phyloP scores from a whole-genome alignment of 2,329 filamentous ascomycete species.

The Cladophialophora bantiana region DNA sequence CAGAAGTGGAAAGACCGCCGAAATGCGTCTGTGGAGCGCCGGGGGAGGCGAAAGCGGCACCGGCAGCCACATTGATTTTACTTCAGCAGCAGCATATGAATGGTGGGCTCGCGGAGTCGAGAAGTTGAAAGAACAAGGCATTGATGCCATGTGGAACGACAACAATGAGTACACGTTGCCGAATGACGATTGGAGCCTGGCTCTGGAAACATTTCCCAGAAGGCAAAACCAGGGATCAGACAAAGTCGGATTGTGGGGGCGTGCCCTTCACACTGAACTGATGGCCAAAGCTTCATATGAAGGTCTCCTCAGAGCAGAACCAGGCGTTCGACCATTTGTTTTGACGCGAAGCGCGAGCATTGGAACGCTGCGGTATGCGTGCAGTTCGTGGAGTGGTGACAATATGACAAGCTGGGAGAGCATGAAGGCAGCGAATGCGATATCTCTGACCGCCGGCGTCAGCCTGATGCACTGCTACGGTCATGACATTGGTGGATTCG shows the following conservation, averaged over 20 bases:
- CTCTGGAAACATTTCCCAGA: constrained; percentile 53
- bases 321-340: constrained; percentile 69
- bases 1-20: constrained; percentile 58
- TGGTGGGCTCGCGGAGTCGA: constrained; percentile 76
- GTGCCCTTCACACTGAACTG: constrained; percentile 72
- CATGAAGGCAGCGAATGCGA: constrained; percentile 74
- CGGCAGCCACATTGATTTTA: constrained; percentile 77
- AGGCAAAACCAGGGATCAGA: constrained; percentile 52
- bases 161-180: constrained; percentile 77
- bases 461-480: constrained; percentile 74
- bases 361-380: constrained; percentile 72
- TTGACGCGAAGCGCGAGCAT: constrained; percentile 74
- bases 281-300: constrained; percentile 75
- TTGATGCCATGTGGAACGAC: constrained; percentile 80
- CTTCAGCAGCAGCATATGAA: constrained; percentile 68
- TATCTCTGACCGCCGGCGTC: constrained; percentile 72
- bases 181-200: constrained; percentile 70
- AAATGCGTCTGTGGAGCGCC: constrained; percentile 73
- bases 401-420: constrained; percentile 76
- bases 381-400: constrained; percentile 77
- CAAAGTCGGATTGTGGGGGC: constrained; percentile 72
- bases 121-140: constrained; percentile 66
- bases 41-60: constrained; percentile 74
- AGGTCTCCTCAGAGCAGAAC: constrained; percentile 65
- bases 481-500: constrained; percentile 78